Base-by-base conservation (phyloP, 2,329 filamentous ascomycete species). In the Venturia asperata region DNA sequence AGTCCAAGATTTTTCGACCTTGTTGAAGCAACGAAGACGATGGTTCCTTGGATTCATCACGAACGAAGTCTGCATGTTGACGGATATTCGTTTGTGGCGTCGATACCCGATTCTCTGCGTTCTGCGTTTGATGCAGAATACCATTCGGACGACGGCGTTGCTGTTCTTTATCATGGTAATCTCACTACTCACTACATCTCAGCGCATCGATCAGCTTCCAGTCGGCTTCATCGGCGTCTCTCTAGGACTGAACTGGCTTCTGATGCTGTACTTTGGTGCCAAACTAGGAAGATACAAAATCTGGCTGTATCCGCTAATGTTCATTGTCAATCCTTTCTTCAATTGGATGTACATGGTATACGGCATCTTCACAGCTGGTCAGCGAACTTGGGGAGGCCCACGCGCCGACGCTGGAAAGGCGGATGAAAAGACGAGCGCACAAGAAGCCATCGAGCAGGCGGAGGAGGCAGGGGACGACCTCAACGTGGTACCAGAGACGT, bases 261-360 rank as follows among this genome's bases (percentile, higher is more conserved):
- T 97, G 74, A 97, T 97, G 93, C 79, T 97, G 67, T 97, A 96
- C 79, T 97, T 97, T 75, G 93, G 91, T 30, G 84, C 87, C 65
- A 92, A 91, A 76, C 83, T 97, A 61, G 87, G 88, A 67, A 85
- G 94, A 13, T 97, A 88, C 80, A 97, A 99, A 80, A 89, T 95
- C 68, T 93, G 91, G 88, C 81, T 97, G 6, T 97, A 97, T 74
- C 93, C 93, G 0, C 71, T 97, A 68, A 97, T 97, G 92, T 97
- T 97, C 74, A 78, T 96, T 60, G 76, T 97, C 68, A 97, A 97
- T 73, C 93, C 94, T 0, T 95, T 97, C 73, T 92, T 97, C 82
- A 97, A 97, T 77, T 97, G 93, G 93, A 85, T 91, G 66, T 97
- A 97, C 79, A 96, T 97, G 89, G 89, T 96, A 2, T 96, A 97